Percentiles rank a stretch among this genome's conserved stretches.
Conservation (phyloP, 2,329 filamentous ascomycete species). For the Sphaerulina musiva region DNA sequence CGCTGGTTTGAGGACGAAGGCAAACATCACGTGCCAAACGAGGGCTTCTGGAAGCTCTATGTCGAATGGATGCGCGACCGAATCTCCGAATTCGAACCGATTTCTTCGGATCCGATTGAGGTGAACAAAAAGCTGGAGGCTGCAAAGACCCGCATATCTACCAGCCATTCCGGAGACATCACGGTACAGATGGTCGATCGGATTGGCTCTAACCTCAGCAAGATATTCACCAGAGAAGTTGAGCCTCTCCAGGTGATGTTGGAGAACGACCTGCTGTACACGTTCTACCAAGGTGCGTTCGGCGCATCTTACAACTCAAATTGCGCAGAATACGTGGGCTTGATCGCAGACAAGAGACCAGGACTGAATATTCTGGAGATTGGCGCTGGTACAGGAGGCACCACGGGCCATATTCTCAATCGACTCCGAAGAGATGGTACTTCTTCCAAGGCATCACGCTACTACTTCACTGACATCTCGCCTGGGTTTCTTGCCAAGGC, state of each 20-base stretch:
- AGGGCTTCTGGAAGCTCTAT: conserved; percentile 9
- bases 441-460: conserved; percentile 20
- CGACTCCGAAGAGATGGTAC: neutral
- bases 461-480: conserved; percentile 45
- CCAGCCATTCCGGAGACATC: conserved; percentile 7
- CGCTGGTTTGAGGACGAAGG: conserved; percentile 7
- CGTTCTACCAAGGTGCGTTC: conserved; percentile 13
- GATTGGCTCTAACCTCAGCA: conserved; percentile 7
- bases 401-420: conserved; percentile 8
- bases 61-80: conserved; percentile 11
- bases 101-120: conserved; percentile 5
- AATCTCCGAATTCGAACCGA: conserved; percentile 4
- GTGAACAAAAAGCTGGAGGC: conserved; percentile 2
- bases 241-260: conserved; percentile 17
- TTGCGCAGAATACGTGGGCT: conserved; percentile 10
- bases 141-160: conserved; percentile 10
- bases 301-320: conserved; percentile 10
- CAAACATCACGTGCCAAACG: neutral
- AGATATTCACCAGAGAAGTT: conserved; percentile 12
- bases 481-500: conserved; percentile 38
- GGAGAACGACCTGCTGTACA: conserved; percentile 14
- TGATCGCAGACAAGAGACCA: conserved; percentile 30
- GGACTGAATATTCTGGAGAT: conserved; percentile 41
- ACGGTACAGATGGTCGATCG: conserved; percentile 10
- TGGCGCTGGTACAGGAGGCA: conserved; percentile 41